Percentiles rank a stretch among this genome's conserved stretches.
These are phyloP conservation scores for Plantago major DNA, from an alignment of 257 asterid species.

Conservation along the genomic window DNA sequence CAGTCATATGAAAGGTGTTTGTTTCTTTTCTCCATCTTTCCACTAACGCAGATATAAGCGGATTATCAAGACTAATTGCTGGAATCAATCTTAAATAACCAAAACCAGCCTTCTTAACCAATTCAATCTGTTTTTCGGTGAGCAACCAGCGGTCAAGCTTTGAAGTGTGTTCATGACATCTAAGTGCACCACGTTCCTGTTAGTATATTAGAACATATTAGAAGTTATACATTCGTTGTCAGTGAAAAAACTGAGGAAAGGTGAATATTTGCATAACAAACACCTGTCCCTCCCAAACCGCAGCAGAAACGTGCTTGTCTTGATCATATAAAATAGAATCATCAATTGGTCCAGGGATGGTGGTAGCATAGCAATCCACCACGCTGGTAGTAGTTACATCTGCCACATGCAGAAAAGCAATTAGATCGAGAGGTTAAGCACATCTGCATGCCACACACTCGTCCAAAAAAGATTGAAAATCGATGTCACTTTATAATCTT, in stretches of 20 bases:
- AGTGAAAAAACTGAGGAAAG: constrained; percentile 16
- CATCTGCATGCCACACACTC: constrained; percentile 4
- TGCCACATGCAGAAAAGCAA: constrained; percentile 28
- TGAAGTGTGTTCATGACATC: constrained; percentile 98
- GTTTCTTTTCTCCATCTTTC: constrained; percentile 99
- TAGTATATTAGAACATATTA: constrained; percentile 16
- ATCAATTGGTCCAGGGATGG: constrained; percentile 85
- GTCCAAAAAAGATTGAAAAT: background rate
- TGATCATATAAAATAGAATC: constrained; percentile 81
- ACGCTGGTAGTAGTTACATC: constrained; percentile 37
- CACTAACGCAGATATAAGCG: constrained; percentile 88
- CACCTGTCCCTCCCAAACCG: constrained; percentile 99
- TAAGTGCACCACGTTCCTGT: constrained; percentile 93
- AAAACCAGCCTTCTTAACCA: constrained; percentile 78
- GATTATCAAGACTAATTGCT: constrained; percentile 66
- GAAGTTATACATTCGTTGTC: constrained; percentile 8
- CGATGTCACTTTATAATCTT: constrained; percentile 6
- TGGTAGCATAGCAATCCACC: constrained; percentile 60
- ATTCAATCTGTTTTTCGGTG: constrained; percentile 42
- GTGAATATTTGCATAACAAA: constrained; percentile 13
- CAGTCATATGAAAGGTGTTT: constrained; percentile 82
- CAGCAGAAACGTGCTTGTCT: constrained; percentile 91
- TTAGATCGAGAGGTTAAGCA: constrained; percentile 16
- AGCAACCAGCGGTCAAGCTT: constrained; percentile 96
- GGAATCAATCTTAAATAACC: constrained; percentile 75